Base-by-base conservation (phyloP, 2,329 filamentous ascomycete genomes). In the Coleophoma crateriformis region DNA sequence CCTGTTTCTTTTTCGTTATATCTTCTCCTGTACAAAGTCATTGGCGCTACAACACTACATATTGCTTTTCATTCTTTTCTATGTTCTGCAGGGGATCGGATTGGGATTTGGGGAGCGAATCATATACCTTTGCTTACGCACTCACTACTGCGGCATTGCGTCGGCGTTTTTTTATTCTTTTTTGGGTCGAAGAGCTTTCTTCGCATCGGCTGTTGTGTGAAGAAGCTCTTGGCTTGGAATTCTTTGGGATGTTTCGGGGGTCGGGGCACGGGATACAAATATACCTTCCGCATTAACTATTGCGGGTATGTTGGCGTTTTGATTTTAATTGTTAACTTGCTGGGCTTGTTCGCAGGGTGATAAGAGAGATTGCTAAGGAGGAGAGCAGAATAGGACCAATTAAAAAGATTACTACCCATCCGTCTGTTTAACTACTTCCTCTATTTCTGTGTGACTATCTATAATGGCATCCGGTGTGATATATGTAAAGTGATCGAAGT, bases 121-220 rank as follows among this genome's bases (percentile, higher is more conserved):
- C 20, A 27, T 44, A 44, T 44, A 44, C 41, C 41, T 44, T 44
- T 44, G 41, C 41, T 44, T 44, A 44, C 41, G 41, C 41, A 44
- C 32, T 32, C 32, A 44, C 41, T 44, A 44, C 32, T 44, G 41
- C 41, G 41, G 41, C 41, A 44, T 44, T 44, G 41, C 41, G 19
- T 44, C 19, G 22, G 41, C 20, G 15, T 20, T 44, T 44, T n/a
- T 44, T 32, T 15, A 6, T 17, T 20, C n/a, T 8, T 44, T 22
- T 22, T 15, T 13, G 11, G 35, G 14, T 38, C 7, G 35, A 14
- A 7, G 15, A 7, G 35, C 13, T 44, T 33, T 8, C 20, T 43
- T 44, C 27, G 22, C 15, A 14, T 33, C 41, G 8, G n/a, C 32
- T 2, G n/a, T 44, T 27, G n/a, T 14, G 3, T n/a, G 11, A 12